Evolutionary conservation across 441 rosid species (phyloP), one percentile per base, ranked within the genome.

Genomic region (Pelargonium australe): DNA sequence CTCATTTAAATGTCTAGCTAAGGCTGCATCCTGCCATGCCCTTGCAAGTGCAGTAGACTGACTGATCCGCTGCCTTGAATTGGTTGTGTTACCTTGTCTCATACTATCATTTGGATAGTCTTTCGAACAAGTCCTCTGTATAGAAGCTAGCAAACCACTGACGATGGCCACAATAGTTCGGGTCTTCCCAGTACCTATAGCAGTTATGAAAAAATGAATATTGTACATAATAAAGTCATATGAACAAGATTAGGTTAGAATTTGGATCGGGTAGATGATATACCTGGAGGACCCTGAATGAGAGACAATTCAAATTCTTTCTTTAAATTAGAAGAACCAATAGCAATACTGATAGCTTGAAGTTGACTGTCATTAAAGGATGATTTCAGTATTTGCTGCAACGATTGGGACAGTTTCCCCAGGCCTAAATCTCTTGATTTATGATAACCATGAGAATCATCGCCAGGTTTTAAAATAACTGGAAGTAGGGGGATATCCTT

Each of bases 281-380:
- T 82, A 92, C 99, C 99, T 84, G 99, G 99, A 78, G 99, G 99
- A 67, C 99, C 99, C 87, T 95, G 99, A 75, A 95, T 89, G 70
- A 95, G 99, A 68, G 98, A 90, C 75, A 95, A 70, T 68, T 84
- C 89, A 84, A 83, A 85, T 63, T 81, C 86, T 71, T 84, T 87
- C 78, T 80, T 78, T 63, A 78, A 61, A 74, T 64, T 81, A 75
- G 79, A 76, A 45, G 83, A 83, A 53, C 92, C 85, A 74, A 85
- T 77, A 67, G 92, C 86, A 78, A 73, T 80, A 78, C 80, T 75
- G 69, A 95, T 87, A 65, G 99, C 98, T 75, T 87, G 93, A 75
- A 95, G 84, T 65, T 95, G 99, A 78, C 92, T 85, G 40, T 87
- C 90, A 83, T 95, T 92, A 79, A 86, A 95, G 60, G 98, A 89